Conservation (phyloP, 1,284 basidiomycete species). For the Boletus sp. region DNA sequence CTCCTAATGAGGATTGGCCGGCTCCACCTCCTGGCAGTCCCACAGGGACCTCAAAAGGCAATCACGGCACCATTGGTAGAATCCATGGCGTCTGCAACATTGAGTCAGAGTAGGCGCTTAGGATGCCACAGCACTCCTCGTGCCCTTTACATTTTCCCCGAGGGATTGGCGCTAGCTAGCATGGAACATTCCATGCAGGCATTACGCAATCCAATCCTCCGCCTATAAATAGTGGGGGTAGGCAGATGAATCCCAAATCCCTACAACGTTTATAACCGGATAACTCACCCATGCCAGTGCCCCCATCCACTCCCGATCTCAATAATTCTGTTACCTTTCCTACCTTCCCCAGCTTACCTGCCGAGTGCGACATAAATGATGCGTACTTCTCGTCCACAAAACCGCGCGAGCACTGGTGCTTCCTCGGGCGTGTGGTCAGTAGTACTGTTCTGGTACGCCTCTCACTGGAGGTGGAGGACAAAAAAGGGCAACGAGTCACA, state of each 20-base stretch:
- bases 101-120: conserved; percentile 10
- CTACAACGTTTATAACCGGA: background rate
- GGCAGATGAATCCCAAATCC: background rate
- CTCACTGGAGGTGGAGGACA: conserved; percentile 35
- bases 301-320: conserved; percentile 32
- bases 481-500: conserved; percentile 26
- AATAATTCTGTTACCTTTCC: conserved; percentile 34
- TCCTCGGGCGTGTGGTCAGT: conserved; percentile 33
- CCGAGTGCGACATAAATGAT: conserved; percentile 26
- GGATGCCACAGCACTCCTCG: background rate
- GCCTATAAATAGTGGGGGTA: conserved; percentile 23
- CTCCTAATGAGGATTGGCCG: conserved; percentile 7
- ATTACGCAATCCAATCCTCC: conserved; percentile 2
- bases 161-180: conserved; percentile 7
- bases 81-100: background rate
- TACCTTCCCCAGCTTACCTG: conserved; percentile 28
- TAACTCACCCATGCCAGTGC: conserved; percentile 26
- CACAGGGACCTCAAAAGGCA: background rate
- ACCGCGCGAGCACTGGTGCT: conserved; percentile 37
- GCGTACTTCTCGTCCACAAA: conserved; percentile 28
- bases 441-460: conserved; percentile 32
- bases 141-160: background rate
- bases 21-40: conserved; percentile 1
- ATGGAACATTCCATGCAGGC: background rate
- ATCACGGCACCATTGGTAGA: conserved; percentile 23